Base-by-base conservation (phyloP, 1,284 basidiomycete genomes). In the Sanguinoderma infundibulare region DNA sequence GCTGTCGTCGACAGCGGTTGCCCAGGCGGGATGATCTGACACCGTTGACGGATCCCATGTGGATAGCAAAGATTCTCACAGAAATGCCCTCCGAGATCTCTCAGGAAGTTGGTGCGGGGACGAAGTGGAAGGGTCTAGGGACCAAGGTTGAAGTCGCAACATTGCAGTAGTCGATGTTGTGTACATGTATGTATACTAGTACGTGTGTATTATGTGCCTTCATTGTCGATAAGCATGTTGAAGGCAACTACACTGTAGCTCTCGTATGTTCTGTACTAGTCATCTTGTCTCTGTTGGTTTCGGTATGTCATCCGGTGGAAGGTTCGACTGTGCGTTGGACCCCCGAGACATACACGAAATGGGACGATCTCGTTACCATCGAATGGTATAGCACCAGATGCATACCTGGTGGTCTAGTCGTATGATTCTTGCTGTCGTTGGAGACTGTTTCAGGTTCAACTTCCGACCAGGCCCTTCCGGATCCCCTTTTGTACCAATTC, bases 31-130 rank as follows among this genome's bases (percentile, higher is more conserved):
- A 93, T 67, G 97, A 99, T 73, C 75, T 98, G 24, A 94, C 93
- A 0, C 94, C 94, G 0, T 82, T 99, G 26, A 97, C 95, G 0
- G 94, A 98, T 72, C 81, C 92, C 6, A 91, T 86, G 57, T 98
- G 93, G 79, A 91, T 99, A 46, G 89, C 91, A 7, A 87, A 90
- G 65, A 81, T 88, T 2, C 82, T 98, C 34, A 81, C 86, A 0
- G 86, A 86, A 47, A 78, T 94, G 69, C 87, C 89, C 0, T 74
- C 79, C 40, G 78, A 83, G 28, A 71, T 79, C 3, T 86, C 88
- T 0, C 90, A 90, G 70, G 75, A 77, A 55, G 78, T 79, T 62
- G 87, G 85, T 49, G 87, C 86, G 2, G 81, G 87, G 54, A 94
- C 94, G 2, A 78, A 84, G 30, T 97, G 95, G 95, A 87, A 89